phyloP scores from a whole-genome alignment of 139 green algal species.

The Tetratostichococcus sp. region DNA sequence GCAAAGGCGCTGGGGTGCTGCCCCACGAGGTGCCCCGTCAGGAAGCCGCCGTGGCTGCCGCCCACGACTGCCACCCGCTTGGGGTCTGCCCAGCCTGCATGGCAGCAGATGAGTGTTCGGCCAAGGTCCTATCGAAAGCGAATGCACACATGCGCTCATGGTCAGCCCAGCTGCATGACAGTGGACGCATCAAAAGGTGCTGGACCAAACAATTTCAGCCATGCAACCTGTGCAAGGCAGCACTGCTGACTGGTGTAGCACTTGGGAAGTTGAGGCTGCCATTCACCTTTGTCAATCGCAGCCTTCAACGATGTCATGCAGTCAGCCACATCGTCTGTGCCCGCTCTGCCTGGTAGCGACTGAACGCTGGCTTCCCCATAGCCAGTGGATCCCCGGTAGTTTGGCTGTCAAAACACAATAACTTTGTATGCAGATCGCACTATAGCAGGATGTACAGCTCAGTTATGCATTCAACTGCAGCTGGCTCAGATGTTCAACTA shows the following conservation, averaged over 20 bases:
- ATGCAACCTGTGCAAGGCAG: no score
- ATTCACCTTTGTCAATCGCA: conserved; percentile 40
- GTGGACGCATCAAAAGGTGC: no score
- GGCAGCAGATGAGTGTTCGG: no score
- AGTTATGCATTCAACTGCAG: no score
- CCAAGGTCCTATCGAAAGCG: no score
- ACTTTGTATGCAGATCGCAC: no score
- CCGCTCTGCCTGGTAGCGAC: conserved; percentile 73
- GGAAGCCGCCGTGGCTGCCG: conserved; percentile 89
- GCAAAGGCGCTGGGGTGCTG: conserved; percentile 70
- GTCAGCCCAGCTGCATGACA: no score
- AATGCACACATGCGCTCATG: no score
- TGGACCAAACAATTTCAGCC: no score
- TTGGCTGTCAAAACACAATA: conserved; percentile 33
- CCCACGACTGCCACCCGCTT: conserved; percentile 68
- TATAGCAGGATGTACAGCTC: no score
- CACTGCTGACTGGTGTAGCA: no score
- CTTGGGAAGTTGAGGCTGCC: not conserved
- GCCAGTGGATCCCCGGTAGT: conserved; percentile 73
- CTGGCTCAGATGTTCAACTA: no score
- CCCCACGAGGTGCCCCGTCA: conserved; percentile 81
- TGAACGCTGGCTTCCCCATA: conserved; percentile 79
- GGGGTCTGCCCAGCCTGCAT: conserved; percentile 50
- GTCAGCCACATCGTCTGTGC: conserved; percentile 78
- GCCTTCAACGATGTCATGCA: conserved; percentile 72